Base-by-base conservation (phyloP, 768 basidiomycete genomes). In the Rhizopogon vinicolor region DNA sequence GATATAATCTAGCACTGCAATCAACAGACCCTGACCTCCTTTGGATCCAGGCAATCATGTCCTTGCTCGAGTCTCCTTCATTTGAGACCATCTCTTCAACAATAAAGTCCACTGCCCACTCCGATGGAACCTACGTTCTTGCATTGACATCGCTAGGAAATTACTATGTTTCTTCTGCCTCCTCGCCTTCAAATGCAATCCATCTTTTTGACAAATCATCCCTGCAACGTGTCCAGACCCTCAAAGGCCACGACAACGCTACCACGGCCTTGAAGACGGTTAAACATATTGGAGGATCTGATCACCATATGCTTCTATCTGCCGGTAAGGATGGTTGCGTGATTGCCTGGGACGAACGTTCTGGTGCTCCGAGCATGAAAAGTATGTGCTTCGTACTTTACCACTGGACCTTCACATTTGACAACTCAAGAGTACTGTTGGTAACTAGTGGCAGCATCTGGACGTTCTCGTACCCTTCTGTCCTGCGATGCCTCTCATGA, bases 271-370 rank as follows among this genome's bases (percentile, higher is more conserved):
- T 90, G 45, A 74, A 77, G 51, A 68, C 79, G 0, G 71, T 79
- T 0, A 60, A 72, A 18, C 65, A 69, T 14, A 63, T 85, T 2
- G 75, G 75, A 1, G 76, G 76, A 1, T 63, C 72, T 1, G 60
- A 71, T 39, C 73, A 74, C 10, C 74, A 74, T 29, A 74, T 72
- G 39, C 72, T 91, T 6, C 63, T 89, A 16, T 85, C 87, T 1
- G 83, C 82, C 10, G 87, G 91, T 1, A 82, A 78, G 60, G 89
- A 91, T 59, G 89, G 89, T 1, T 74, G 76, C 51, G 80, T 93
- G 53, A 82, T 80, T 56, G 76, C 83, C 31, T 93, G 91, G 91
- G 91, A 93, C 66, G 80, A 82, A 53, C 80, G 90, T 54, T 73
- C 80, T 37, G 65, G 72, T 31, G 33, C 78, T 6, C 72, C 76